Conservation (phyloP, 2,329 filamentous ascomycete species). For the Paracamarosporium sp. region DNA sequence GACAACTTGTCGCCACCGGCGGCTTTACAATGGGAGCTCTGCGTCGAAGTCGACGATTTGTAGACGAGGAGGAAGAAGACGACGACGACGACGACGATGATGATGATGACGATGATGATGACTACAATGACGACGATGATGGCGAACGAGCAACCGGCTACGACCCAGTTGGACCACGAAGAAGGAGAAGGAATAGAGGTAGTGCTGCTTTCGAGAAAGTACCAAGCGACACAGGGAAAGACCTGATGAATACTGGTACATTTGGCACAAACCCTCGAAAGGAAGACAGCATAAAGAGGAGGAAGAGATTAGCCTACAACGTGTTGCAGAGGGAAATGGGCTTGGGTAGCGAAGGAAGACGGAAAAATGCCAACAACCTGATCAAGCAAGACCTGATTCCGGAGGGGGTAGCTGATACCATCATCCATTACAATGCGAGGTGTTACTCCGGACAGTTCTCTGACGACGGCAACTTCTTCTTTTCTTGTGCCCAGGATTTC, state of each 20-base stretch:
- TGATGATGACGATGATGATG: constrained; percentile 21
- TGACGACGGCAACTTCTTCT: constrained; percentile 97
- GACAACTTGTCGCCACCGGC: constrained; percentile 56
- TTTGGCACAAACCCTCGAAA: constrained; percentile 74
- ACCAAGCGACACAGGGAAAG: constrained; percentile 76
- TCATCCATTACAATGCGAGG: constrained; percentile 83
- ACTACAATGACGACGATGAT: constrained; percentile 48
- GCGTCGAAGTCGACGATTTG: constrained; percentile 2
- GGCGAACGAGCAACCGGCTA: constrained; percentile 46
- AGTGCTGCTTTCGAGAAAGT: constrained; percentile 74
- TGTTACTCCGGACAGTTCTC: constrained; percentile 98
- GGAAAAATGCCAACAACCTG: constrained; percentile 68
- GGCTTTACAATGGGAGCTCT: constrained; percentile 16
- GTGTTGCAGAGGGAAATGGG: constrained; percentile 85
- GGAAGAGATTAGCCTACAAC: constrained; percentile 67
- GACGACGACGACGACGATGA: constrained; percentile 25
- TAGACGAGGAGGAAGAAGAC: constrained; percentile 21
- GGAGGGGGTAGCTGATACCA: constrained; percentile 77
- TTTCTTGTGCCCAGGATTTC: constrained; percentile 89
- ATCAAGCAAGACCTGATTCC: constrained; percentile 82
- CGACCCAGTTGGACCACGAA: constrained; percentile 38
- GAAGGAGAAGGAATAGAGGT: constrained; percentile 57
- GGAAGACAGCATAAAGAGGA: constrained; percentile 63
- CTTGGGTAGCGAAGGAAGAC: constrained; percentile 63
- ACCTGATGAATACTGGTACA: constrained; percentile 80